These are phyloP conservation scores for Xerocomellus intermedius DNA, from an alignment of 768 basidiomycete species.

Conservation along the genomic window DNA sequence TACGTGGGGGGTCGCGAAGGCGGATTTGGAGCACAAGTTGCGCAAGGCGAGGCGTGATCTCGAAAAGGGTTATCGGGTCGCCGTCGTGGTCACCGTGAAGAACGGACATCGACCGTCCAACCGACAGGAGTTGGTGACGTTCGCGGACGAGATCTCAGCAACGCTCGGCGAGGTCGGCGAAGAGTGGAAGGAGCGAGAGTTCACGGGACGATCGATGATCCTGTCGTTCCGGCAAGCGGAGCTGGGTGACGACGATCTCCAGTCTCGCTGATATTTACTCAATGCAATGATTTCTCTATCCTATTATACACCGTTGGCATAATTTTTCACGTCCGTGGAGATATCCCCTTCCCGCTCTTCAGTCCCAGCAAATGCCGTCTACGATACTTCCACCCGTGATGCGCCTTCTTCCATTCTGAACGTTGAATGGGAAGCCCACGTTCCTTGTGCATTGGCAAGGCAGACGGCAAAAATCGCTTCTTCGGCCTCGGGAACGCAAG, in stretches of 20 bases:
- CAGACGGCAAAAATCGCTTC: slow-evolving; percentile 23
- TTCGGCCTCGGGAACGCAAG: slow-evolving; percentile 24
- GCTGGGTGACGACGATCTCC: not conserved
- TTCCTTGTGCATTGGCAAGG: slow-evolving; percentile 29
- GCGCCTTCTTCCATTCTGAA: slow-evolving; percentile 22
- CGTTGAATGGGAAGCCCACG: slow-evolving; percentile 36
- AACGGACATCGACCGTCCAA: slow-evolving; percentile 38
- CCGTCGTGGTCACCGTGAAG: slow-evolving; percentile 56
- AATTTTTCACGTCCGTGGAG: slow-evolving; percentile 27
- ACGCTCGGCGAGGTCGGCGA: slow-evolving; percentile 47
- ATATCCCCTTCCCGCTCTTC: not conserved
- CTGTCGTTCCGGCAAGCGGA: slow-evolving; percentile 44
- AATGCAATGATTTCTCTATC: slow-evolving; percentile 8
- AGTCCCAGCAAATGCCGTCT: slow-evolving; percentile 8
- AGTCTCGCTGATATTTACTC: slow-evolving; percentile 9
- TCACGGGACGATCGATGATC: slow-evolving; percentile 36
- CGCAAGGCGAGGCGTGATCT: slow-evolving; percentile 56
- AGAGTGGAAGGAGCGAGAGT: slow-evolving; percentile 50
- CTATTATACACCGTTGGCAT: slow-evolving; percentile 26
- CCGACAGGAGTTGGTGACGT: slow-evolving; percentile 40
- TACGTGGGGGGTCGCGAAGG: slow-evolving; percentile 59
- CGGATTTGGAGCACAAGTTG: slow-evolving; percentile 67
- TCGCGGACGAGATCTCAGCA: slow-evolving; percentile 42
- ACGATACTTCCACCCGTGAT: slow-evolving; percentile 20
- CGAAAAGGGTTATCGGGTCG: slow-evolving; percentile 56